These are phyloP conservation scores for Marchantia polymorpha DNA, from an alignment of 225 moss, liverwort and hornwort species.

Conservation along the genomic window DNA sequence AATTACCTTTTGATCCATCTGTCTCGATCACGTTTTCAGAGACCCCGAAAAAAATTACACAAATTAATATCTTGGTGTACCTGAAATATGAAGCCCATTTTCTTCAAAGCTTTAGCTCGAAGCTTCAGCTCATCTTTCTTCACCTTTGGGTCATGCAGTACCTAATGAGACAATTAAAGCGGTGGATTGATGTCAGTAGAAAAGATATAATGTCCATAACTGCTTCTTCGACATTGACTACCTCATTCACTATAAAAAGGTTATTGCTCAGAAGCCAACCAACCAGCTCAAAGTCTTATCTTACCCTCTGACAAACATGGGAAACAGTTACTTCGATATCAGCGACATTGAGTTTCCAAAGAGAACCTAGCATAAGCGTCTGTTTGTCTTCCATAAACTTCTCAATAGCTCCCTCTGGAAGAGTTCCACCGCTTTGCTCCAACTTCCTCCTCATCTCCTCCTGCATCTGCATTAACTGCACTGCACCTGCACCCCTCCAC, in stretches of 20 bases:
- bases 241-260: not conserved
- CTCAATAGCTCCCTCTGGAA: constrained; percentile 50
- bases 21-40: not conserved
- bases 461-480: constrained; percentile 84
- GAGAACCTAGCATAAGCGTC: constrained; percentile 57
- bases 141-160: constrained; percentile 45
- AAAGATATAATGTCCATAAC: too few species aligned
- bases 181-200: not conserved
- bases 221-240: not conserved
- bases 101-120: constrained; percentile 74
- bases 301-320: constrained; percentile 79
- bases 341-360: constrained; percentile 94
- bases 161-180: constrained; percentile 26
- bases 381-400: constrained; percentile 62
- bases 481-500: constrained; percentile 54
- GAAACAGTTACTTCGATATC: constrained; percentile 89
- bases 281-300: not conserved
- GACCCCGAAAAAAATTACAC: not conserved
- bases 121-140: constrained; percentile 36
- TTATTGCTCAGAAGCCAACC: not conserved
- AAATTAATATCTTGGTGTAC: constrained; percentile 14
- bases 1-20: not conserved
- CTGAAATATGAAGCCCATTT: constrained; percentile 72
- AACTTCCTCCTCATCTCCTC: constrained; percentile 67
- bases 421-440: constrained; percentile 40